Percentiles rank a stretch among this genome's conserved stretches.
Evolutionary conservation across 352 stramenopile species (phyloP).

Genomic region (Phytophthora cajani): DNA sequence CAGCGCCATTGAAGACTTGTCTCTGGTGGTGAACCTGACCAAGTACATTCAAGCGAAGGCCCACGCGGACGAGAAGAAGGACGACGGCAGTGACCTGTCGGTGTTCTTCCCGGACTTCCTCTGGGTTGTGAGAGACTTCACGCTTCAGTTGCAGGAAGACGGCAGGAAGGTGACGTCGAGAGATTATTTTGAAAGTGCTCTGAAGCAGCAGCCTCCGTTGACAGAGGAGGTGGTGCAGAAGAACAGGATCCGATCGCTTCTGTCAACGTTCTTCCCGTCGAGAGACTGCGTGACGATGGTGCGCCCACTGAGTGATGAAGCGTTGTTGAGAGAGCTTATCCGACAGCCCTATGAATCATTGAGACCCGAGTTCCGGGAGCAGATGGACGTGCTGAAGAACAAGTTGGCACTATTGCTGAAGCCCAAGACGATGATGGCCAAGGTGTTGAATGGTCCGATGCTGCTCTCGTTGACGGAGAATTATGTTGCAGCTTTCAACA

Average conservation of each 20-base stretch:
- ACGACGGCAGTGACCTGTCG: constrained; percentile 47
- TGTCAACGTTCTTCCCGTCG: constrained; percentile 76
- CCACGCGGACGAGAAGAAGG: constrained; percentile 12
- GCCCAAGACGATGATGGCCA: constrained; percentile 72
- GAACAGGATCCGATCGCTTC: constrained; percentile 65
- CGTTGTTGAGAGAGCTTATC: constrained; percentile 55
- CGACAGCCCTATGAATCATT: constrained; percentile 66
- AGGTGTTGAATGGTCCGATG: constrained; percentile 69
- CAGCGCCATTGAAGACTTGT: constrained; percentile 78
- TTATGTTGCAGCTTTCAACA: constrained; percentile 77
- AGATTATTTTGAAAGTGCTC: constrained; percentile 79
- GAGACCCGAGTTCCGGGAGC: constrained; percentile 62
- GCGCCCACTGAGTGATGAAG: constrained; percentile 73
- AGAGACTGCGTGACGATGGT: constrained; percentile 85
- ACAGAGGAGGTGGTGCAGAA: constrained; percentile 62
- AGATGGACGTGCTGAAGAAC: constrained; percentile 67
- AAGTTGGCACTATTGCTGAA: constrained; percentile 64
- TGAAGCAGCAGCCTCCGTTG: constrained; percentile 61
- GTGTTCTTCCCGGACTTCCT: constrained; percentile 77
- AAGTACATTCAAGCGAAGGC: constrained; percentile 73
- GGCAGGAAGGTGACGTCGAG: constrained; percentile 58
- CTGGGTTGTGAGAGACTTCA: constrained; percentile 85
- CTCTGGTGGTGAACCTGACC: constrained; percentile 79
- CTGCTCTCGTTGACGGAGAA: constrained; percentile 69
- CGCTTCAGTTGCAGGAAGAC: constrained; percentile 67